These are phyloP conservation scores for Fusarium heterosporum DNA, from an alignment of 2,329 filamentous ascomycete genomes.

Conservation along the genomic window DNA sequence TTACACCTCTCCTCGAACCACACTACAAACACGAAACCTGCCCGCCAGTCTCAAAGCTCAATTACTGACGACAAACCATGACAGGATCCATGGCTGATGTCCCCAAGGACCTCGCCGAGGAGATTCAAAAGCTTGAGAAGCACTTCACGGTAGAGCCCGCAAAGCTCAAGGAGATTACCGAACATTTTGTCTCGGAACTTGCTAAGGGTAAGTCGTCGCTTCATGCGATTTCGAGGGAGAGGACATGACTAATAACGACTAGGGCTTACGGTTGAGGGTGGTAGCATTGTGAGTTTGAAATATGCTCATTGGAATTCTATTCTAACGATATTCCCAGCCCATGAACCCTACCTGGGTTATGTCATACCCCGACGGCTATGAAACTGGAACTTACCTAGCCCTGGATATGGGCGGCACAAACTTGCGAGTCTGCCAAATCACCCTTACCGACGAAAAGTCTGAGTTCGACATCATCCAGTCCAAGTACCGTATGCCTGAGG, in stretches of 20 bases:
- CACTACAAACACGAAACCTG: background rate
- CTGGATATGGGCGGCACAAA: slow-evolving; percentile 98
- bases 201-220: slow-evolving; percentile 72
- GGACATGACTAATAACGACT: slow-evolving; percentile 26
- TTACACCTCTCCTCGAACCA: background rate
- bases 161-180: slow-evolving; percentile 90
- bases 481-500: slow-evolving; percentile 94
- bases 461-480: slow-evolving; percentile 96
- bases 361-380: slow-evolving; percentile 85
- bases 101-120: slow-evolving; percentile 81
- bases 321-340: slow-evolving; percentile 67
- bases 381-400: slow-evolving; percentile 88
- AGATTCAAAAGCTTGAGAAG: slow-evolving; percentile 87
- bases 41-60: background rate
- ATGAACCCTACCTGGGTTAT: slow-evolving; percentile 99
- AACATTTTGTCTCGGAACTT: slow-evolving; percentile 90
- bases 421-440: slow-evolving; percentile 92
- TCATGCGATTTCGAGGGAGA: background rate
- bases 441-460: slow-evolving; percentile 85
- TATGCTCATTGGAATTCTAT: background rate
- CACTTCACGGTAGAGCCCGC: slow-evolving; percentile 80
- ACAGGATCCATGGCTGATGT: slow-evolving; percentile 91
- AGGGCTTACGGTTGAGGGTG: slow-evolving; percentile 88
- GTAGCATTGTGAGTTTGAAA: slow-evolving; percentile 82
- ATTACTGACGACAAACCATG: slow-evolving; percentile 37